Conservation (phyloP, 345 rosid genomes). For the Linum trigynum region DNA sequence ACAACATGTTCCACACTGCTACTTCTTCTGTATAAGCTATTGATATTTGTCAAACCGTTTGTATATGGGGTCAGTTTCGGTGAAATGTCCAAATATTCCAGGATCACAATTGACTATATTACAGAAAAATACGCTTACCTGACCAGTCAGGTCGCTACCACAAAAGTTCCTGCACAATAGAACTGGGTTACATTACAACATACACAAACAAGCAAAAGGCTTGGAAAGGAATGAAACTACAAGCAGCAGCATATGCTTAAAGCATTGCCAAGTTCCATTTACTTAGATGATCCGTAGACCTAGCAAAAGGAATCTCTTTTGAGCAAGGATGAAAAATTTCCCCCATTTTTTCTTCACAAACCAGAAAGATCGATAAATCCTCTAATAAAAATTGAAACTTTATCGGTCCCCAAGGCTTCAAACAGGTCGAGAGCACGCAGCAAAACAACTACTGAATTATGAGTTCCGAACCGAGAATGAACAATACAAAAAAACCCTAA, state of each 20-base stretch:
- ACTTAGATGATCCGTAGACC: neutral
- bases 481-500: neutral
- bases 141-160: constrained; percentile 49
- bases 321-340: too few species aligned
- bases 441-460: neutral
- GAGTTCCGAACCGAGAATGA: neutral
- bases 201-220: neutral
- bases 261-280: neutral
- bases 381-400: neutral
- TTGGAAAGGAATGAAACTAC: neutral
- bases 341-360: too few species aligned
- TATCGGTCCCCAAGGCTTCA: neutral
- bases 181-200: neutral
- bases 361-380: neutral
- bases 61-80: neutral
- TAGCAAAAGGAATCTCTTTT: neutral
- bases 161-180: constrained; percentile 56
- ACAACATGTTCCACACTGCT: neutral
- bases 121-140: constrained; percentile 35
- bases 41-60: neutral
- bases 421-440: neutral
- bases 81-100: neutral
- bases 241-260: neutral
- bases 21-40: neutral
- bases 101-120: neutral